Evolutionary conservation across 169 alveolate genomes (phyloP).

Genomic region (Cardiosporidium cionae): DNA sequence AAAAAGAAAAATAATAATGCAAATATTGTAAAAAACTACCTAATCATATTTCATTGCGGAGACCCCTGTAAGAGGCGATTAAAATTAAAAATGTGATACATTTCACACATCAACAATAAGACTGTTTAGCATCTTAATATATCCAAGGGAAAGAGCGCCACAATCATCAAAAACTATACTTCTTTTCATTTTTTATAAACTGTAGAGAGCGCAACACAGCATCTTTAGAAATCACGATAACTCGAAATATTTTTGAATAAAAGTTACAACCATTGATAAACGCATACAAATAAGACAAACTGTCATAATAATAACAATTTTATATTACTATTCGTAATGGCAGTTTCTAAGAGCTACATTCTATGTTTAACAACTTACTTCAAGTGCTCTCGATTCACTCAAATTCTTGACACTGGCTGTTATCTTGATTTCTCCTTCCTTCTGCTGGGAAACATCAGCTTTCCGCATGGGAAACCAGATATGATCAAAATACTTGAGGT

Average conservation of each 20-base stretch:
- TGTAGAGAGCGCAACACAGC: no score
- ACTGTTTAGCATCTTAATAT: no score
- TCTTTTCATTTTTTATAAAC: no score
- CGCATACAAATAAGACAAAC: not conserved
- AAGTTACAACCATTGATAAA: not conserved
- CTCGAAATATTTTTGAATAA: not conserved
- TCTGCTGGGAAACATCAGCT: not conserved
- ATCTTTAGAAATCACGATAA: no score
- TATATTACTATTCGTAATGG: not conserved
- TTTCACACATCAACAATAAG: no score
- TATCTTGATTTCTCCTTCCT: not conserved
- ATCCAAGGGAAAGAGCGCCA: no score
- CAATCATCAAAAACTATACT: no score
- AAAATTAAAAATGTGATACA: no score
- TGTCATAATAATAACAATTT: not conserved
- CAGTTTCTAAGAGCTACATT: not conserved
- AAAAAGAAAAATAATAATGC: not conserved
- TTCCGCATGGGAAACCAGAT: not conserved
- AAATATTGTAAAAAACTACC: not conserved
- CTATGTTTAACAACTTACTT: no score
- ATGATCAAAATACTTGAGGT: not conserved
- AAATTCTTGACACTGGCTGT: not conserved
- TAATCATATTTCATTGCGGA: no score
- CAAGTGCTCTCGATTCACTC: not conserved
- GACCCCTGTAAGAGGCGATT: no score